Conservation (phyloP, 2,329 filamentous ascomycete species). For the Aspergillus neotritici region DNA sequence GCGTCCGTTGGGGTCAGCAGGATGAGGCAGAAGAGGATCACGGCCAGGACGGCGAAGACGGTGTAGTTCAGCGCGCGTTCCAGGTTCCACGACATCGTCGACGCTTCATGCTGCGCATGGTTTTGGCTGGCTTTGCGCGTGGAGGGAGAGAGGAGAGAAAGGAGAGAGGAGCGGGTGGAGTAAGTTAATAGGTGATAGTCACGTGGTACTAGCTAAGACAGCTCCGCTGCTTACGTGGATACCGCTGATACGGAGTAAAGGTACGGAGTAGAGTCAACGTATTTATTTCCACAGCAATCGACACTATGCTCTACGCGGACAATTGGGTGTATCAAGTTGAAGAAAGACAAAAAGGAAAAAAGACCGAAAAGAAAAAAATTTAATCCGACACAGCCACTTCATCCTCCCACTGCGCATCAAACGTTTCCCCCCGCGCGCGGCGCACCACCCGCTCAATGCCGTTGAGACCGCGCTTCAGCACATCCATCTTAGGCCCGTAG, state of each 20-base stretch:
- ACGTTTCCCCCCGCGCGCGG: slow-evolving; percentile 33
- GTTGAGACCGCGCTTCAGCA: slow-evolving; percentile 71
- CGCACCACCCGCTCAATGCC: slow-evolving; percentile 75
- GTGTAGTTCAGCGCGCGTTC: slow-evolving; percentile 77
- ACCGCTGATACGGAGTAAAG: background rate
- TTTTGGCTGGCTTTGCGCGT: too few species aligned
- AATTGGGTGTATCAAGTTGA: background rate
- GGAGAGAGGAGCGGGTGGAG: background rate
- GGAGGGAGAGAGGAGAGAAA: background rate
- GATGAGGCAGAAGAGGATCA: slow-evolving; percentile 67
- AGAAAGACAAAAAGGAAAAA: background rate
- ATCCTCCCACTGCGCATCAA: slow-evolving; percentile 26
- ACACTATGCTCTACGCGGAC: background rate
- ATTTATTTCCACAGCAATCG: background rate
- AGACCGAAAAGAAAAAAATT: slow-evolving; percentile 2
- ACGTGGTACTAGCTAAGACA: background rate
- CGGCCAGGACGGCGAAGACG: slow-evolving; percentile 68
- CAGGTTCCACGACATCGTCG: slow-evolving; percentile 40
- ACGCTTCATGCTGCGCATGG: slow-evolving; percentile 18
- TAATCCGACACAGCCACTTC: slow-evolving; percentile 35
- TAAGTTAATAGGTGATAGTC: background rate
- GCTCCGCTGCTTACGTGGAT: background rate
- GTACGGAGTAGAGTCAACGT: background rate
- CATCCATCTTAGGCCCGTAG: slow-evolving; percentile 77
- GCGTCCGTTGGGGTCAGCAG: slow-evolving; percentile 75